Percentiles rank a stretch among this genome's conserved stretches.
Evolutionary conservation across 768 basidiomycete species (phyloP).

Genomic region (Russula foetens): DNA sequence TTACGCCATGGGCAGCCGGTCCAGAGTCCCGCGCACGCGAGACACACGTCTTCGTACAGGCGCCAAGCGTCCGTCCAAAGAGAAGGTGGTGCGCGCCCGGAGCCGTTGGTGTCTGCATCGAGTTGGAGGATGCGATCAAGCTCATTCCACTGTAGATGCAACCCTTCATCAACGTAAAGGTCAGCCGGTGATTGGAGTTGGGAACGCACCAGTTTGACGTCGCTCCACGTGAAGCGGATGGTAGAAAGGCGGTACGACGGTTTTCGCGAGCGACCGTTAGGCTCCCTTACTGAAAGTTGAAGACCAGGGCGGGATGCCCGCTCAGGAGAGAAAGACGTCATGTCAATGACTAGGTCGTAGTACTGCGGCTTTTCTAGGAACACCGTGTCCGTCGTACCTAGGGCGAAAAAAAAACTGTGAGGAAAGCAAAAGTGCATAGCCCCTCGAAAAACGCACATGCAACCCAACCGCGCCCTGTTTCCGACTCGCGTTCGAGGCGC

Average conservation of each 20-base stretch:
- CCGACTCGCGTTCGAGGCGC: conserved; percentile 46
- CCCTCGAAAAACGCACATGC: conserved; percentile 46
- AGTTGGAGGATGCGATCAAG: conserved; percentile 60
- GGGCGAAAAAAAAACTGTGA: neutral
- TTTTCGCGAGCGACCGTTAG: conserved; percentile 30
- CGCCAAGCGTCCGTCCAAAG: conserved; percentile 70
- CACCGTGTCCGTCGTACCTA: conserved; percentile 75
- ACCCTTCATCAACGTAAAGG: neutral
- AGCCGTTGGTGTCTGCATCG: conserved; percentile 28
- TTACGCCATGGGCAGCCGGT: conserved; percentile 46
- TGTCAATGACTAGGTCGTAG: conserved; percentile 76
- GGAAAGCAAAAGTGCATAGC: neutral
- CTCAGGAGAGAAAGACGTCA: conserved; percentile 60
- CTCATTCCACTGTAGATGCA: conserved; percentile 59
- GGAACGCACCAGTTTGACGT: conserved; percentile 55
- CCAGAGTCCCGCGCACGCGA: conserved; percentile 80
- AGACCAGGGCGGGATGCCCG: conserved; percentile 47
- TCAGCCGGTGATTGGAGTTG: neutral
- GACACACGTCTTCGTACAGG: conserved; percentile 78
- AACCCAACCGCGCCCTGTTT: conserved; percentile 67
- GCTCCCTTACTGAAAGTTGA: conserved; percentile 46
- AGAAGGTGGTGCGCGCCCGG: neutral
- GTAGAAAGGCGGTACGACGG: conserved; percentile 48
- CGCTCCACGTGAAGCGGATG: conserved; percentile 77
- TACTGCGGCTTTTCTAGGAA: conserved; percentile 73